Evolutionary conservation across 805 yeast genomes (phyloP).

Genomic region (Komagataella pastoris): DNA sequence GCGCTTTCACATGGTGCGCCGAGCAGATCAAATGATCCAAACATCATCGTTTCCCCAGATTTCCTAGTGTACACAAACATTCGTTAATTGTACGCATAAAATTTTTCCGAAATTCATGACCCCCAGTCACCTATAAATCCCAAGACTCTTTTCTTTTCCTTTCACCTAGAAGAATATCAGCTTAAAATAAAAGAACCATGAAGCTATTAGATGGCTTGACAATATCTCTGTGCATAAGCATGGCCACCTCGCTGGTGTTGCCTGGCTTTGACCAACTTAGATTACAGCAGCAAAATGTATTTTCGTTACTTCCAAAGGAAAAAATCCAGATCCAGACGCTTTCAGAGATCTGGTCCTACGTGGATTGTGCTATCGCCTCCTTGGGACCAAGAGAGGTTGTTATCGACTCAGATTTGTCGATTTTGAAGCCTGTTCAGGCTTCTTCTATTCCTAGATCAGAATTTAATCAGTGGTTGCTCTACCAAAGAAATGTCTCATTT

Average conservation of each 20-base stretch:
- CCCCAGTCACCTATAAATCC: neutral
- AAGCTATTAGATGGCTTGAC: neutral
- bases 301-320: neutral
- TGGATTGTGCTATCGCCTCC: neutral
- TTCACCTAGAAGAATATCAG: neutral
- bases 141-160: neutral
- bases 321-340: neutral
- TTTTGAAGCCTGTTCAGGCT: neutral
- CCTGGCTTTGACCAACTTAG: neutral
- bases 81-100: neutral
- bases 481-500: slow-evolving; percentile 29
- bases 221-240: neutral
- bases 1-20: neutral
- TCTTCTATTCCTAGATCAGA: slow-evolving; percentile 16
- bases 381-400: neutral
- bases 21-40: neutral
- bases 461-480: slow-evolving; percentile 34
- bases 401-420: neutral
- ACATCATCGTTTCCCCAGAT: neutral
- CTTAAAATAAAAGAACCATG: neutral
- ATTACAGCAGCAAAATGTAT: neutral
- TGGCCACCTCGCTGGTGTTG: neutral
- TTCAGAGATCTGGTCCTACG: neutral
- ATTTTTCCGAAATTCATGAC: neutral
- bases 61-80: neutral